Conservation (phyloP, 805 yeast genomes). For the Pichia cephalocereana region DNA sequence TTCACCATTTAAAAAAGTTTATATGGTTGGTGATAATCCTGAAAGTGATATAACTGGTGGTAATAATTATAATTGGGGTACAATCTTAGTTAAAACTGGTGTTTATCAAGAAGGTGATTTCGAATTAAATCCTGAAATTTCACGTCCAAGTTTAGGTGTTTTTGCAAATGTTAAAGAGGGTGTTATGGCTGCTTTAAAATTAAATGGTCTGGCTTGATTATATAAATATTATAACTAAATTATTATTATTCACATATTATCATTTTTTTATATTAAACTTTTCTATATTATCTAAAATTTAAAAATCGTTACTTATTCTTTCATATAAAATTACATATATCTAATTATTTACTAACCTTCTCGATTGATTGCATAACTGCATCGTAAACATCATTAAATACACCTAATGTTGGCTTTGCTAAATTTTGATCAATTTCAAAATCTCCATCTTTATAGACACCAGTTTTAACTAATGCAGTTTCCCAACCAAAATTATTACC, state of each 20-base stretch:
- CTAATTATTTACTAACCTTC: background rate
- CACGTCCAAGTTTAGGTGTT: constrained; percentile 42
- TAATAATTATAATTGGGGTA: constrained; percentile 78
- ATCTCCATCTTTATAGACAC: constrained; percentile 68
- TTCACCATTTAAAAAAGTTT: constrained; percentile 53
- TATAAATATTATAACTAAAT: background rate
- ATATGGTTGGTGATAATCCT: constrained; percentile 97
- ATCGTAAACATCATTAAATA: constrained; percentile 38
- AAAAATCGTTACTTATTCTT: no score
- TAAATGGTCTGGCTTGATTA: constrained; percentile 11
- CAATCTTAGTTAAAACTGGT: constrained; percentile 79
- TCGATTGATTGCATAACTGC: constrained; percentile 27
- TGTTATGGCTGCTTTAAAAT: constrained; percentile 23
- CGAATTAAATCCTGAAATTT: constrained; percentile 20
- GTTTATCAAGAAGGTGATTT: constrained; percentile 63
- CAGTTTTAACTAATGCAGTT: constrained; percentile 74
- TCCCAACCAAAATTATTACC: constrained; percentile 88
- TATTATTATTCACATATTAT: no score
- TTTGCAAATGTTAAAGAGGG: constrained; percentile 40
- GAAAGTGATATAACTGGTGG: constrained; percentile 91
- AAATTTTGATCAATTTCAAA: constrained; percentile 20
- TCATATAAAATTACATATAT: no score
- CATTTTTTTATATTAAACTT: no score
- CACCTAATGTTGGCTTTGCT: constrained; percentile 40
- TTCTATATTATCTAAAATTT: no score